Evolutionary conservation across 768 basidiomycete species (phyloP), one percentile per base, ranked within the genome.

Genomic region (Coprinopsis marcescibilis): DNA sequence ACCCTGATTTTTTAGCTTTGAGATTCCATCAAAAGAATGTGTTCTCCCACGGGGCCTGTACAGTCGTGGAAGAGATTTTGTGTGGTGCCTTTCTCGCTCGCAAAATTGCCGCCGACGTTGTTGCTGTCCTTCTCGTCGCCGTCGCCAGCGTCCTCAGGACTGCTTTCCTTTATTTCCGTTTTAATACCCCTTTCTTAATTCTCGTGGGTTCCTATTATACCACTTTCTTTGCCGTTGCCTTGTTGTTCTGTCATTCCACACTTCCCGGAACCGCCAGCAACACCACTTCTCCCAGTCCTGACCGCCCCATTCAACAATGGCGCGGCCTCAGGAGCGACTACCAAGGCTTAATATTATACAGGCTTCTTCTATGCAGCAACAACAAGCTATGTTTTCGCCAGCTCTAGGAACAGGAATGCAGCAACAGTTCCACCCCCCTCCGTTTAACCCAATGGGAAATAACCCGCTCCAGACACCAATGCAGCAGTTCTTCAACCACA

Each of bases 401-500:
- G 77, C 73, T 35, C 63, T 85, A 33, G 83, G 80, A 27, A 78
- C 83, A 0, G 67, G 76, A 43, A 52, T 83, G 19, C 78, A 78
- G 55, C 75, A 75, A 20, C 65, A 72, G 34, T 81, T 78, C 64
- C 80, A 77, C 51, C 41, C 41, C 26, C 77, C 81, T 0, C 61
- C 73, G 0, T 77, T n/a, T n/a, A n/a, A 75, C 51, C 76, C 76
- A 26, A 63, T 70, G 27, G 26, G 35, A 51, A 63, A 55, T 47
- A 72, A 66, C 46, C 53, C 76, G 39, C 65, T 86, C 42, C 85
- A 84, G 59, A 86, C 84, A 3, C 86, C 85, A 36, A 80, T 88
- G 70, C 86, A 88, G 58, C 60, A 77, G 15, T 84, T 81, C 64
- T 85, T 85, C 51, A 66, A 69, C 26, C 68, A 65, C 1, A 72